Evolutionary conservation across 2,329 filamentous ascomycete genomes (phyloP).

Genomic region (Aspergillus piperis): DNA sequence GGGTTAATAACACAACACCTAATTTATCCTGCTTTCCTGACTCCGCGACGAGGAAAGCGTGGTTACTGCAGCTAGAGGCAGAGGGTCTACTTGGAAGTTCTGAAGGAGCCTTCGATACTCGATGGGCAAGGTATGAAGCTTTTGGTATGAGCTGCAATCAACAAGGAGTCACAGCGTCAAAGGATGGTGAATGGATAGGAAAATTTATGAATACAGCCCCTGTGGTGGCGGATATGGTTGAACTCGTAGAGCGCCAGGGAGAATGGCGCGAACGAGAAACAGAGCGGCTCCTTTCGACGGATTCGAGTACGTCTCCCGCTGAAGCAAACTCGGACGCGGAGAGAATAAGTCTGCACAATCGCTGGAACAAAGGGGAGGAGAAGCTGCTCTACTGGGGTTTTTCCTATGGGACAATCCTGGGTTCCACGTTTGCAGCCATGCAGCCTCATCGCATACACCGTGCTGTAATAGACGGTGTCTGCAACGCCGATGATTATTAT

Average conservation of each 20-base stretch:
- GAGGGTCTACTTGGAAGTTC: constrained; percentile 1
- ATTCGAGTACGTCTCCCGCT: neutral
- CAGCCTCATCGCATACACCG: constrained; percentile 6
- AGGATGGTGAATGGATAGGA: neutral
- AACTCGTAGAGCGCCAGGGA: constrained; percentile 8
- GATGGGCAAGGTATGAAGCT: neutral
- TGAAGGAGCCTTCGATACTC: neutral
- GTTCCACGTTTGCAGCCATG: constrained; percentile 8
- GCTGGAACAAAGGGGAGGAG: constrained; percentile 4
- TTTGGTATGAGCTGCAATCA: constrained; percentile 2
- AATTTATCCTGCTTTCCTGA: constrained; percentile 1
- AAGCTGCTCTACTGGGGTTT: constrained; percentile 10
- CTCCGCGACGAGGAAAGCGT: neutral
- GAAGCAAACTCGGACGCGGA: neutral
- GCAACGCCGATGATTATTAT: constrained; percentile 3
- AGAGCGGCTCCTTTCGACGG: neutral
- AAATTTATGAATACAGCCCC: constrained; percentile 3
- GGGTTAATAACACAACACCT: constrained; percentile 9
- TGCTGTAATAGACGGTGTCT: constrained; percentile 7
- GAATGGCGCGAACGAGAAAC: constrained; percentile 10
- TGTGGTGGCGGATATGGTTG: constrained; percentile 9
- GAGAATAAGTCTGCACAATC: neutral
- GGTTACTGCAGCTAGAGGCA: neutral
- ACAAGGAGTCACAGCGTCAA: neutral
- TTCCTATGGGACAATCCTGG: constrained; percentile 4